These are phyloP conservation scores for Aquilaria sinensis DNA, from an alignment of 345 rosid species.

Conservation along the genomic window DNA sequence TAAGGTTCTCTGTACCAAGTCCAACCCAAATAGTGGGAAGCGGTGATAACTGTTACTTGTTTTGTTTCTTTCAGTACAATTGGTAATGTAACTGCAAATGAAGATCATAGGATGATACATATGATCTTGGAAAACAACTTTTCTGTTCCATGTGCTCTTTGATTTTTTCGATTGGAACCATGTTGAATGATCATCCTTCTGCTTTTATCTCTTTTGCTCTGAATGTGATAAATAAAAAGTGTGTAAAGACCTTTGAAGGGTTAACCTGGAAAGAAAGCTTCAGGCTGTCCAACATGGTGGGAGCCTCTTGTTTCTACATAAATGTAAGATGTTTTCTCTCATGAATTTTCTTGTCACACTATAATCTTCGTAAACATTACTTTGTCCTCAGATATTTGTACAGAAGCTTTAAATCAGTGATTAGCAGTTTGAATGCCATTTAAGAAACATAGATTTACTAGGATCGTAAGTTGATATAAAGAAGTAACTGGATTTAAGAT, in stretches of 20 bases:
- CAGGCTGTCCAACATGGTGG: not conserved
- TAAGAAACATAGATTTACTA: too few species aligned
- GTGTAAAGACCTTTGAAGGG: not conserved
- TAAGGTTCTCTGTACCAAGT: slow-evolving; percentile 82
- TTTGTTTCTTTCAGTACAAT: not conserved
- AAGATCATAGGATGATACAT: slow-evolving; percentile 7
- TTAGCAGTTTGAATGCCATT: too few species aligned
- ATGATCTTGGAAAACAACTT: slow-evolving; percentile 3
- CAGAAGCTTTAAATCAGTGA: too few species aligned
- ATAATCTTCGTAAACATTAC: too few species aligned
- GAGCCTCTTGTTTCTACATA: too few species aligned
- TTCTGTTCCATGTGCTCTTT: slow-evolving; percentile 5
- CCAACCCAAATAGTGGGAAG: slow-evolving; percentile 79
- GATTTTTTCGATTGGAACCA: slow-evolving; percentile 10
- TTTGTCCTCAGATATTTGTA: too few species aligned
- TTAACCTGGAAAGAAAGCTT: not conserved
- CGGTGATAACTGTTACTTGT: slow-evolving; percentile 20
- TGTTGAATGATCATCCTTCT: not conserved
- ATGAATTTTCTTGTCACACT: too few species aligned
- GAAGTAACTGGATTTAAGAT: too few species aligned
- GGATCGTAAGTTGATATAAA: too few species aligned
- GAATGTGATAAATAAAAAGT: not conserved
- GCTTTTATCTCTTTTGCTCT: not conserved
- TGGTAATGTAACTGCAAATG: slow-evolving; percentile 8
- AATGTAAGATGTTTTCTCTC: too few species aligned